Evolutionary conservation across 768 basidiomycete genomes (phyloP).

Genomic region (Tulasnella sp.): DNA sequence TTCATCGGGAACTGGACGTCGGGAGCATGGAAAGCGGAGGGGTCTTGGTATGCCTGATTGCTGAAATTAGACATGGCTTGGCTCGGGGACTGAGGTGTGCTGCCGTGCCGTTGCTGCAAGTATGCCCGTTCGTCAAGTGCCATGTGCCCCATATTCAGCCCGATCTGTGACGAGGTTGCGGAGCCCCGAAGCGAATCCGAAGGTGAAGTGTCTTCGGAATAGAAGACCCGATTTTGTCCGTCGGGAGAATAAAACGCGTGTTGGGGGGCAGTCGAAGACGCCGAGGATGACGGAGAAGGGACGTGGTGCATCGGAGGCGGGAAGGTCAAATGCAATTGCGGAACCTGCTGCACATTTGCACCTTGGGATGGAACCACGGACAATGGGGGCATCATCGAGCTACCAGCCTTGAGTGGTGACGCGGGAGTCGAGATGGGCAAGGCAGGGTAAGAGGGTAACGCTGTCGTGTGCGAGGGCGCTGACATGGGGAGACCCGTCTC

Average conservation of each 20-base stretch:
- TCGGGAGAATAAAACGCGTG: neutral
- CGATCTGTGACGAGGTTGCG: neutral
- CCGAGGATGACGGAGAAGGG: conserved; percentile 4
- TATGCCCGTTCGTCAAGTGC: neutral
- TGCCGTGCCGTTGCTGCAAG: neutral
- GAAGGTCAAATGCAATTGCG: neutral
- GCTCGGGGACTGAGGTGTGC: neutral
- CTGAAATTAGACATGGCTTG: neutral
- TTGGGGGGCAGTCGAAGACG: neutral
- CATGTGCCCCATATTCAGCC: neutral
- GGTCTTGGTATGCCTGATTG: neutral
- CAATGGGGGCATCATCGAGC: neutral
- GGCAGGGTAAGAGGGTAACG: neutral
- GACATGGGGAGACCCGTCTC: neutral
- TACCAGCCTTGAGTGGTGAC: neutral
- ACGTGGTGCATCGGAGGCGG: neutral
- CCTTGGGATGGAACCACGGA: conserved; percentile 3
- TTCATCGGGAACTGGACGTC: neutral
- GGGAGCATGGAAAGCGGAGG: neutral
- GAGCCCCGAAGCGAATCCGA: neutral
- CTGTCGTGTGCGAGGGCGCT: neutral
- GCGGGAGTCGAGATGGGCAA: conserved; percentile 2
- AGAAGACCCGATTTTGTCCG: neutral
- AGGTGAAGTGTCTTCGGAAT: neutral
- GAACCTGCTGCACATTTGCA: neutral